A percentile compares a stretch with the other conserved stretches of the same genome.
phyloP scores from a whole-genome alignment of 345 rosid species.

The Anacardium occidentale region DNA sequence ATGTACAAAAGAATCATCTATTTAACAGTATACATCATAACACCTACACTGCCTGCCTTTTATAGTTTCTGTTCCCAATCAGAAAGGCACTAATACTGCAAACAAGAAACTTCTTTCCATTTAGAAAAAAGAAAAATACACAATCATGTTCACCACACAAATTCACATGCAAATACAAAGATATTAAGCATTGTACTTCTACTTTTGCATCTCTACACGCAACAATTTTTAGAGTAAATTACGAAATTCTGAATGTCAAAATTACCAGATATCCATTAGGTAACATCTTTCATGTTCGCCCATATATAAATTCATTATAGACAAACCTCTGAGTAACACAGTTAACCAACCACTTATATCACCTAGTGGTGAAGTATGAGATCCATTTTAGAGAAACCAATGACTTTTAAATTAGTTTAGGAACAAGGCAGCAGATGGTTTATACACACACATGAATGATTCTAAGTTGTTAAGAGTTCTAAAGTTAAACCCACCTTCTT shows the following conservation, averaged over 20 bases:
- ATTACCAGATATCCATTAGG: neutral
- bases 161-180: neutral
- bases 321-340: conserved; percentile 3
- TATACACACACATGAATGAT: neutral
- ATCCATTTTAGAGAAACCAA: neutral
- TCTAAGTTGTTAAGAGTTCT: neutral
- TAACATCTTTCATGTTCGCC: too few relatives aligned
- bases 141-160: neutral
- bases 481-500: conserved; percentile 60
- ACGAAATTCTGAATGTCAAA: neutral
- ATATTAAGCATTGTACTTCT: neutral
- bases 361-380: neutral
- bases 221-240: neutral
- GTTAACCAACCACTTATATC: neutral
- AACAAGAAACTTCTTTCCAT: neutral
- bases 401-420: too few relatives aligned
- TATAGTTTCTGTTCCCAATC: neutral
- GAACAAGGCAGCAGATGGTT: too few relatives aligned
- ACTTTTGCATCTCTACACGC: neutral
- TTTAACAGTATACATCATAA: neutral
- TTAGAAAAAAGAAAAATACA: neutral
- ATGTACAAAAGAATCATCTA: neutral
- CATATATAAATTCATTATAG: neutral
- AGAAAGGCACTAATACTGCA: neutral
- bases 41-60: neutral